Conservation (phyloP, 257 asterid species). For the Rhazya stricta region DNA sequence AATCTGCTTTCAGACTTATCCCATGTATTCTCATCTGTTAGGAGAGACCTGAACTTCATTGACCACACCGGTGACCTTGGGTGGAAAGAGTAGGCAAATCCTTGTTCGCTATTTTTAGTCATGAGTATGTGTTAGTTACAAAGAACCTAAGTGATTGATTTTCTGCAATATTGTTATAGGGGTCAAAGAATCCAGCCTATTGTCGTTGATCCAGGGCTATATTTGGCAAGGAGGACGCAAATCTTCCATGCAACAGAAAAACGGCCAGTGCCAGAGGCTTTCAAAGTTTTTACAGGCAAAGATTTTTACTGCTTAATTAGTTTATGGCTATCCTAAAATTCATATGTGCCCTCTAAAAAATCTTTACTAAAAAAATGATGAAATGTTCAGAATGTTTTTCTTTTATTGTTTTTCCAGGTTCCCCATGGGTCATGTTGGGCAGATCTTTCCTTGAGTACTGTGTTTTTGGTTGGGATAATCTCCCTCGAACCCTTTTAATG, state of each 20-base stretch:
- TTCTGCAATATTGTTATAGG: conserved; percentile 43
- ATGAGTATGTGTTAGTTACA: not conserved
- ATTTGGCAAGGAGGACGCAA: conserved; percentile 81
- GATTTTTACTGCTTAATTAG: conserved; percentile 4
- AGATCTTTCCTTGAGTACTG: conserved; percentile 87
- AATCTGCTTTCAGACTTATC: conserved; percentile 69
- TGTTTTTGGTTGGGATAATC: conserved; percentile 91
- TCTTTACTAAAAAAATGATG: not conserved
- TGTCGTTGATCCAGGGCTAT: conserved; percentile 90
- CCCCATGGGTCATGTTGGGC: conserved; percentile 90
- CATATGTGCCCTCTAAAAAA: not conserved
- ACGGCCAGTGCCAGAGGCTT: conserved; percentile 87
- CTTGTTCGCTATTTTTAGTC: conserved; percentile 26
- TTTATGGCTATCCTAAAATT: not conserved
- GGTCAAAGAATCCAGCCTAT: conserved; percentile 71
- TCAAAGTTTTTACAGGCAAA: conserved; percentile 81
- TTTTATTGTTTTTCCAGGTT: conserved; percentile 48
- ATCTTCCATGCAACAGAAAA: conserved; percentile 91
- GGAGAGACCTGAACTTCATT: conserved; percentile 85
- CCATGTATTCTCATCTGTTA: conserved; percentile 84
- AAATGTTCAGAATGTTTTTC: not conserved
- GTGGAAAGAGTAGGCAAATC: conserved; percentile 95
- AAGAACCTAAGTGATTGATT: conserved; percentile 19
- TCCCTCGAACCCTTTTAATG: conserved; percentile 90
- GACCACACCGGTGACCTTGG: conserved; percentile 96